A percentile compares a stretch with the other conserved stretches of the same genome.
Conservation (phyloP, 805 yeast species). For the Lipomyces spencermartinsiae region DNA sequence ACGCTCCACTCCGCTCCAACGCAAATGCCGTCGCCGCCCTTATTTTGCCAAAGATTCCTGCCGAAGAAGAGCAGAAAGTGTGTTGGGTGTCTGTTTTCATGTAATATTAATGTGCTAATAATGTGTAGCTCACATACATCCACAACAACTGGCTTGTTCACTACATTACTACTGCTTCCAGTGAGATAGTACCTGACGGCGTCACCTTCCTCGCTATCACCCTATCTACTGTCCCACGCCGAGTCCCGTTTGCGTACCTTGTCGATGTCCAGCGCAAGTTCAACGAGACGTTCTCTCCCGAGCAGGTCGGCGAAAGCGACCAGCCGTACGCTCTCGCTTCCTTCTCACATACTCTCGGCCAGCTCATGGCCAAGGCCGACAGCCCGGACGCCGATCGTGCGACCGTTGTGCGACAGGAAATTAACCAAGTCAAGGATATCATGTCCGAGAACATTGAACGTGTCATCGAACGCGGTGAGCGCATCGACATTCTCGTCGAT, state of each 20-base stretch:
- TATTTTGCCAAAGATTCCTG: conserved; percentile 38
- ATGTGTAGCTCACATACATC: conserved; percentile 41
- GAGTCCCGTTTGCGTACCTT: conserved; percentile 41
- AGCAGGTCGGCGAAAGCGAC: conserved; percentile 34
- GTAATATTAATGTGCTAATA: neutral
- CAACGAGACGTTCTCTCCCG: conserved; percentile 28
- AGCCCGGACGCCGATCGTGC: conserved; percentile 31
- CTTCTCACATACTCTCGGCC: conserved; percentile 32
- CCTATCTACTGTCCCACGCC: conserved; percentile 38
- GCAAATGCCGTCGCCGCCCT: conserved; percentile 48
- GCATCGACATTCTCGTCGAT: conserved; percentile 71
- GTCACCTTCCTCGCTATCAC: conserved; percentile 43
- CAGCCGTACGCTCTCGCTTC: conserved; percentile 32
- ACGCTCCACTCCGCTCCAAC: conserved; percentile 59
- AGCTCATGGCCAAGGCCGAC: conserved; percentile 31
- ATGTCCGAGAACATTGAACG: conserved; percentile 78
- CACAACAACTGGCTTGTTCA: conserved; percentile 45
- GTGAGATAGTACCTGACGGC: conserved; percentile 41
- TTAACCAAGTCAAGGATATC: conserved; percentile 67
- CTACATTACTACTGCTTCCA: conserved; percentile 43
- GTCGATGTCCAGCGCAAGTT: conserved; percentile 39
- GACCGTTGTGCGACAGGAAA: conserved; percentile 51
- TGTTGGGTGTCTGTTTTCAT: neutral
- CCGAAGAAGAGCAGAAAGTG: conserved; percentile 43
- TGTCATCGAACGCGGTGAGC: conserved; percentile 78